These are phyloP conservation scores for Yamadazyma akitaensis DNA, from an alignment of 805 yeast genomes.

Conservation along the genomic window DNA sequence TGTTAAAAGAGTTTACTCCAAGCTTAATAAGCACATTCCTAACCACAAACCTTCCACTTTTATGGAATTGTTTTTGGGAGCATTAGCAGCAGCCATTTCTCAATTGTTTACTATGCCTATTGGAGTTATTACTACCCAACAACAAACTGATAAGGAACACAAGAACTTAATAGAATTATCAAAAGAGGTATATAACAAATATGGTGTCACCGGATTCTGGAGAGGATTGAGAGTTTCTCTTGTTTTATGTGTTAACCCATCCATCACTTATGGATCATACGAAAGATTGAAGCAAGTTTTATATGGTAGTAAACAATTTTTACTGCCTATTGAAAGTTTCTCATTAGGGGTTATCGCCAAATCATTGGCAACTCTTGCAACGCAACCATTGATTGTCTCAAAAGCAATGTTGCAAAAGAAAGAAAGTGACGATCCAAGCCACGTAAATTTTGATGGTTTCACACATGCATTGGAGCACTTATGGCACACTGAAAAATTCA, in stretches of 20 bases:
- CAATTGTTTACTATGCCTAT: slow-evolving; percentile 82
- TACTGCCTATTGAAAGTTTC: slow-evolving; percentile 65
- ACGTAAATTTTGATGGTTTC: slow-evolving; percentile 50
- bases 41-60: slow-evolving; percentile 49
- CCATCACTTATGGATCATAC: slow-evolving; percentile 80
- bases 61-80: slow-evolving; percentile 70
- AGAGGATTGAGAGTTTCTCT: slow-evolving; percentile 77
- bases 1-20: slow-evolving; percentile 55
- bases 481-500: slow-evolving; percentile 59
- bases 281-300: slow-evolving; percentile 60
- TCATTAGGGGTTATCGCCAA: slow-evolving; percentile 76
- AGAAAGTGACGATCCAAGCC: slow-evolving; percentile 16
- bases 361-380: slow-evolving; percentile 71
- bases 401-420: slow-evolving; percentile 74
- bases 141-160: slow-evolving; percentile 50
- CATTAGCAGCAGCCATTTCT: slow-evolving; percentile 78
- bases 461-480: slow-evolving; percentile 61
- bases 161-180: slow-evolving; percentile 29
- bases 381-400: slow-evolving; percentile 83
- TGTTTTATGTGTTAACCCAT: slow-evolving; percentile 76
- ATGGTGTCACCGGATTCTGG: slow-evolving; percentile 76
- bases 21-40: slow-evolving; percentile 31
- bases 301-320: slow-evolving; percentile 38
- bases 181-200: slow-evolving; percentile 53
- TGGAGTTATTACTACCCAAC: slow-evolving; percentile 62